Base-by-base conservation (phyloP, 768 basidiomycete genomes). In the Tricholoma bakamatsutake region DNA sequence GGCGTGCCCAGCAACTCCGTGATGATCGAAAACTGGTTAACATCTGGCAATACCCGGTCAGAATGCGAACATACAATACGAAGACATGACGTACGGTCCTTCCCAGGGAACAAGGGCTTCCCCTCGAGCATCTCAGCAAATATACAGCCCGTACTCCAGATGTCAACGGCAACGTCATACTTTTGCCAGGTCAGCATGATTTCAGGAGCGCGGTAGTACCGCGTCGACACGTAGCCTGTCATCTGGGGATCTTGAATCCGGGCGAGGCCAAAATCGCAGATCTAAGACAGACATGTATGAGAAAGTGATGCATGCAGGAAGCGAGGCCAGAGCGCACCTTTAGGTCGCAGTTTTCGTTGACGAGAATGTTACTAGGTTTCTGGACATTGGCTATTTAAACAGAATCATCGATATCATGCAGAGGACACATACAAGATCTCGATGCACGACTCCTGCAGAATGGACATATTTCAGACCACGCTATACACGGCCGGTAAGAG, bases 161-260 rank as follows among this genome's bases (percentile, higher is more conserved):
- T 96, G 69, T 99, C 97, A 59, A 99, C 97, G 50, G 96, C 97
- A 55, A 98, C 95, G 71, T 98, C 96, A 75, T 99, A 99, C 77
- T 98, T 98, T 72, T 99, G 97, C 97, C 97, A 99, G 37, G 97
- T 99, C 68, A 99, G 81, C 97, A 99, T 99, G 76, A 99, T 99
- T 73, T 99, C 97, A 5, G 97, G 97, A 5, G 97, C 97, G 51
- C 97, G 88, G 70, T 99, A 99, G 75, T 99, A 99, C 62, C 97
- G 81, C 51, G 97, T 99, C 55, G 97, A 98, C 58, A 98, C 97
- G 68, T 98, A 99, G 59, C 97, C 97, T 1, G 97, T 99, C 97
- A 99, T 99, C 70, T 99, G 97, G 4, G 96, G 96, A 69, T 99
- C 97, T 72, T 98, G 97, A 60, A 99, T 95, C 52, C 97, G 90